Conservation (phyloP, 1,139 yeast species). For the Chernovozyma aurita region DNA sequence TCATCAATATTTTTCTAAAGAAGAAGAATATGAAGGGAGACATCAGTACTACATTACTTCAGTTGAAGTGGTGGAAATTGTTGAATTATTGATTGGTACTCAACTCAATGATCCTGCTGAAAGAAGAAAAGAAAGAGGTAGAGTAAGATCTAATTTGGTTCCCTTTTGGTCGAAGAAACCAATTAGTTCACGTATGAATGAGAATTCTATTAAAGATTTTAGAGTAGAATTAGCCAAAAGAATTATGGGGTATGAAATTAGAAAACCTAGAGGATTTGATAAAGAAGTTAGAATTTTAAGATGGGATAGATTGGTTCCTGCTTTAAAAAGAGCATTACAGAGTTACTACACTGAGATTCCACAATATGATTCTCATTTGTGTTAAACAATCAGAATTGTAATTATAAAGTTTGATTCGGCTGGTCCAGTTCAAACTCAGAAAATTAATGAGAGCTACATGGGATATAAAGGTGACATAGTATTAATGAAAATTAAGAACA, state of each 20-base stretch:
- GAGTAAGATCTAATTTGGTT: conserved; percentile 60
- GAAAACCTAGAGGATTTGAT: conserved; percentile 66
- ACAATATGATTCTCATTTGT: conserved; percentile 10
- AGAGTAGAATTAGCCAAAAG: conserved; percentile 56
- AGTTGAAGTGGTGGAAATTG: conserved; percentile 62
- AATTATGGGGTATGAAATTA: conserved; percentile 59
- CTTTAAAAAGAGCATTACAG: conserved; percentile 58
- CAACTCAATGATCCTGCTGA: conserved; percentile 43
- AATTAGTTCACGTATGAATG: conserved; percentile 46
- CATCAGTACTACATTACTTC: conserved; percentile 55
- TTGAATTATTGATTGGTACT: conserved; percentile 54
- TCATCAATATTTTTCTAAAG: neutral
- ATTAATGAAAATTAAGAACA: too few species aligned
- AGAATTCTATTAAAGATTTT: conserved; percentile 31
- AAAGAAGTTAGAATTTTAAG: conserved; percentile 59
- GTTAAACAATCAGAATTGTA: too few species aligned
- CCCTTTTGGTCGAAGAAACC: conserved; percentile 68
- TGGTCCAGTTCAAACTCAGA: too few species aligned
- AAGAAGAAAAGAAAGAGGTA: conserved; percentile 56
- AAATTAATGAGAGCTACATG: too few species aligned
- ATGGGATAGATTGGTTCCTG: conserved; percentile 59
- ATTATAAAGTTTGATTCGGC: too few species aligned
- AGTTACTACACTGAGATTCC: conserved; percentile 59
- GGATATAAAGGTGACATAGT: too few species aligned
- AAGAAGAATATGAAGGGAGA: neutral